Percentiles rank a stretch among this genome's conserved stretches.
These are phyloP conservation scores for Ascoidea rubescens DNA, from an alignment of 805 yeast genomes.

Conservation along the genomic window DNA sequence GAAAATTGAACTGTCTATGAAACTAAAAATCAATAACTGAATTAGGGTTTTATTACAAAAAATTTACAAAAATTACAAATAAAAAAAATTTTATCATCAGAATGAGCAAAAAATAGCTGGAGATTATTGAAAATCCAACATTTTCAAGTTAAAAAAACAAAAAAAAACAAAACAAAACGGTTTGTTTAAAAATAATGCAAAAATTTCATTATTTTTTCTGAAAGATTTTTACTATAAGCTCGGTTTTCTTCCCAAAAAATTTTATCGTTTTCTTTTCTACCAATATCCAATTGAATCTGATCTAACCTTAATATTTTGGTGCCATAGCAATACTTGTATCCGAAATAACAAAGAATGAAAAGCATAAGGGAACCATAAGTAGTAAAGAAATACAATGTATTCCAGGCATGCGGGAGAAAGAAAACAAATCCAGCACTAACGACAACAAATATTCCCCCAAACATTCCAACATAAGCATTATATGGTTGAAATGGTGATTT, in stretches of 20 bases:
- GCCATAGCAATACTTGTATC: slow-evolving; percentile 45
- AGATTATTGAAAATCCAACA: too few species aligned
- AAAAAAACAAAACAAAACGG: background rate
- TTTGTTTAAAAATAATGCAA: background rate
- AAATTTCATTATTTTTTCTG: slow-evolving; percentile 12
- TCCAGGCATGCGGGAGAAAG: slow-evolving; percentile 45
- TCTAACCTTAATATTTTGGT: slow-evolving; percentile 57
- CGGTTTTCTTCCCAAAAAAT: slow-evolving; percentile 70
- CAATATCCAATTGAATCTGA: slow-evolving; percentile 69
- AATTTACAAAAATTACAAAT: too few species aligned
- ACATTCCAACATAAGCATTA: slow-evolving; percentile 45
- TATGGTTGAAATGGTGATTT: slow-evolving; percentile 60
- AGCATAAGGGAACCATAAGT: slow-evolving; percentile 49
- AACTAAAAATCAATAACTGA: background rate
- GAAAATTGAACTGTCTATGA: background rate
- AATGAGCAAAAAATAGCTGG: too few species aligned
- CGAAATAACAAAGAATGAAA: slow-evolving; percentile 34
- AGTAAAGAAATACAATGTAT: slow-evolving; percentile 45
- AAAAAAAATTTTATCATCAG: too few species aligned
- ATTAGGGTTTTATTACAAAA: too few species aligned
- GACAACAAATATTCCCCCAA: slow-evolving; percentile 37
- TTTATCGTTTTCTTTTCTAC: slow-evolving; percentile 72
- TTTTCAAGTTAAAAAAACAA: background rate
- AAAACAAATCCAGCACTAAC: slow-evolving; percentile 49
- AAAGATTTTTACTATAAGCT: slow-evolving; percentile 20